phyloP scores from a whole-genome alignment of 306 rosid genomes.

The Prinsepia uniflora region DNA sequence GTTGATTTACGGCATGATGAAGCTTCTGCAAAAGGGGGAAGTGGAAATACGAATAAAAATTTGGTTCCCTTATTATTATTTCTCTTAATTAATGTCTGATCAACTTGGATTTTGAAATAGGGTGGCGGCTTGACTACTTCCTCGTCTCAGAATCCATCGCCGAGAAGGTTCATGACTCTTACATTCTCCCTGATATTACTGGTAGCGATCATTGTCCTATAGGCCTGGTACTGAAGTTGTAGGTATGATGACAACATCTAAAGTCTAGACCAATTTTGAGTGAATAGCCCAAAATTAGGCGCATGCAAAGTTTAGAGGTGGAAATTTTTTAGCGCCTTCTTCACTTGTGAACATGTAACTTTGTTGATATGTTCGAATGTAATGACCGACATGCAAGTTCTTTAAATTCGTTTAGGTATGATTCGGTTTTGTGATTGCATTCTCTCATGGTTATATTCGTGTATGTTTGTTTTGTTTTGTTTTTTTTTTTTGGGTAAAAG shows the following conservation, averaged over 20 bases:
- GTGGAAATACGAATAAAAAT: no score
- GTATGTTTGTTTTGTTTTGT: no score
- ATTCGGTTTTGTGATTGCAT: no score
- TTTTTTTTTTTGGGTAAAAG: no score
- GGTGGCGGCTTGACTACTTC: slow-evolving; percentile 98
- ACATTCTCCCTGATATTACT: slow-evolving; percentile 68
- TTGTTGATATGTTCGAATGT: background rate
- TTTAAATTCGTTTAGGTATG: no score
- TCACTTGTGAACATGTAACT: background rate
- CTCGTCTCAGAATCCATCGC: slow-evolving; percentile 79
- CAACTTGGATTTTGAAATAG: slow-evolving; percentile 40
- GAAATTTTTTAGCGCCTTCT: background rate
- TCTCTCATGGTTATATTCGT: no score
- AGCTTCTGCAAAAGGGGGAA: no score
- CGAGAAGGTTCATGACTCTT: slow-evolving; percentile 77
- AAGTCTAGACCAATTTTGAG: background rate
- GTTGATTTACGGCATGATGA: no score
- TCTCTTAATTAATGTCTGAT: background rate
- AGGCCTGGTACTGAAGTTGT: slow-evolving; percentile 65
- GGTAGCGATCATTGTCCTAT: slow-evolving; percentile 97
- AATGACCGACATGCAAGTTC: background rate
- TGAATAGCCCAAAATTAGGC: background rate
- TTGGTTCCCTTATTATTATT: background rate
- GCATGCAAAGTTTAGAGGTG: background rate
- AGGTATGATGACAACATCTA: slow-evolving; percentile 8